phyloP scores from a whole-genome alignment of 1,284 basidiomycete species.

The Neotropicomus parvogracilis region DNA sequence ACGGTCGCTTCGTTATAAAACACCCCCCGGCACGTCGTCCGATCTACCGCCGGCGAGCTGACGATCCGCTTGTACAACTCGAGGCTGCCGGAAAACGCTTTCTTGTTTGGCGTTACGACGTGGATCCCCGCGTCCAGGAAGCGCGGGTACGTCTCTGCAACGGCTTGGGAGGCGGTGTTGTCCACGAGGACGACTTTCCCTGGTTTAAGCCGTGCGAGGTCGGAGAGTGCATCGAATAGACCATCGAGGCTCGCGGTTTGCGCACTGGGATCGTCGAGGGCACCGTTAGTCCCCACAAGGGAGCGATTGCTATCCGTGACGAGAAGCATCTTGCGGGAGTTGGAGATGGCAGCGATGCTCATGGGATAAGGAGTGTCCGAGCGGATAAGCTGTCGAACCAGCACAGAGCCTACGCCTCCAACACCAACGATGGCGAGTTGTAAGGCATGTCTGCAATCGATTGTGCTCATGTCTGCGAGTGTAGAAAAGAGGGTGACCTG shows the following conservation, averaged over 20 bases:
- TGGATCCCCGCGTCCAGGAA: slow-evolving; percentile 80
- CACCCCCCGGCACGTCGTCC: slow-evolving; percentile 54
- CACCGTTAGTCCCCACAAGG: slow-evolving; percentile 43
- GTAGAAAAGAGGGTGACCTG: slow-evolving; percentile 2
- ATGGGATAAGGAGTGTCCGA: slow-evolving; percentile 55
- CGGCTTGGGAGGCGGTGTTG: slow-evolving; percentile 85
- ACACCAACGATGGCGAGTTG: slow-evolving; percentile 80
- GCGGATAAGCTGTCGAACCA: slow-evolving; percentile 75
- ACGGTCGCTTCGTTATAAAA: slow-evolving; percentile 93
- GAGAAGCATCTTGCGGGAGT: slow-evolving; percentile 67
- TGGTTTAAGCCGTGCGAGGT: slow-evolving; percentile 34
- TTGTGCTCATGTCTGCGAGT: slow-evolving; percentile 17
- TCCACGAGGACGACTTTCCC: slow-evolving; percentile 81
- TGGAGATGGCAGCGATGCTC: slow-evolving; percentile 73
- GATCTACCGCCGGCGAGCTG: slow-evolving; percentile 10
- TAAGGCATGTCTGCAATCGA: slow-evolving; percentile 28
- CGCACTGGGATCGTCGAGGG: slow-evolving; percentile 37
- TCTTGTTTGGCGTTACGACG: slow-evolving; percentile 98
- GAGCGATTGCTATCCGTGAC: slow-evolving; percentile 49
- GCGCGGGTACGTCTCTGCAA: slow-evolving; percentile 82
- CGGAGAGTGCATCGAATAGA: slow-evolving; percentile 37
- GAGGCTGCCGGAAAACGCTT: slow-evolving; percentile 83
- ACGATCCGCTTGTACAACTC: slow-evolving; percentile 72
- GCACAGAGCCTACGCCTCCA: slow-evolving; percentile 84
- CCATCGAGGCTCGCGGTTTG: slow-evolving; percentile 41